Conservation (phyloP, 139 green algal species). For the Coelastrella sp. region DNA sequence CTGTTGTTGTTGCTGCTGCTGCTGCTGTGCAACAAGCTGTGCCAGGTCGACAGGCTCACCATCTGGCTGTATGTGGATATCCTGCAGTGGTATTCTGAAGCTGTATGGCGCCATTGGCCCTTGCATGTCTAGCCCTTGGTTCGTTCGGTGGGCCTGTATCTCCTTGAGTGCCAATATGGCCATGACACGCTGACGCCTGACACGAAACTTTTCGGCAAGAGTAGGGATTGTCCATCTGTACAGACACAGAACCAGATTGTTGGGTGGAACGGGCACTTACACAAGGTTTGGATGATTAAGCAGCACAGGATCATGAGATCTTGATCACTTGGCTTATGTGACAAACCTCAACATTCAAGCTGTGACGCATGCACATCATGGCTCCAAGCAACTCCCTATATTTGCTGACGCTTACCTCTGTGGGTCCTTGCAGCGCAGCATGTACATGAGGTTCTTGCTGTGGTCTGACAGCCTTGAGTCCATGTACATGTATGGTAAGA, state of each 20-base stretch:
- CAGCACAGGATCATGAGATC: too few relatives aligned
- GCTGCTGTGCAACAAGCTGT: constrained; percentile 16
- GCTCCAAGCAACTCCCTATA: too few relatives aligned
- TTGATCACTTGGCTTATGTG: too few relatives aligned
- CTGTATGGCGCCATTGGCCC: constrained; percentile 56
- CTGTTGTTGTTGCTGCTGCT: constrained; percentile 2
- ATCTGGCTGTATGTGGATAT: constrained; percentile 48
- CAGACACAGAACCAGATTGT: too few relatives aligned
- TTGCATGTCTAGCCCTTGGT: constrained; percentile 31
- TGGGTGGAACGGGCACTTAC: too few relatives aligned
- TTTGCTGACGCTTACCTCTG: neutral
- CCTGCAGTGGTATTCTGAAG: constrained; percentile 45
- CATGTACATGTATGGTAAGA: constrained; percentile 51
- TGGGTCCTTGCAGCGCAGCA: constrained; percentile 67
- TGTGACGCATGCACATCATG: too few relatives aligned
- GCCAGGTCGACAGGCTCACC: constrained; percentile 49
- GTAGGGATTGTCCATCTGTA: constrained; percentile 63
- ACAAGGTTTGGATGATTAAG: too few relatives aligned
- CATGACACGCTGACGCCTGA: constrained; percentile 68
- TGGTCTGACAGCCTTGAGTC: constrained; percentile 66
- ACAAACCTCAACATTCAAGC: too few relatives aligned
- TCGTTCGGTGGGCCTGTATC: constrained; percentile 60
- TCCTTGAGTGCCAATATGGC: constrained; percentile 72
- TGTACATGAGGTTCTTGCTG: constrained; percentile 68
- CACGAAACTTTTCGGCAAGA: constrained; percentile 66